These are phyloP conservation scores for Canavalia gladiata DNA, from an alignment of 306 rosid genomes.

Conservation along the genomic window DNA sequence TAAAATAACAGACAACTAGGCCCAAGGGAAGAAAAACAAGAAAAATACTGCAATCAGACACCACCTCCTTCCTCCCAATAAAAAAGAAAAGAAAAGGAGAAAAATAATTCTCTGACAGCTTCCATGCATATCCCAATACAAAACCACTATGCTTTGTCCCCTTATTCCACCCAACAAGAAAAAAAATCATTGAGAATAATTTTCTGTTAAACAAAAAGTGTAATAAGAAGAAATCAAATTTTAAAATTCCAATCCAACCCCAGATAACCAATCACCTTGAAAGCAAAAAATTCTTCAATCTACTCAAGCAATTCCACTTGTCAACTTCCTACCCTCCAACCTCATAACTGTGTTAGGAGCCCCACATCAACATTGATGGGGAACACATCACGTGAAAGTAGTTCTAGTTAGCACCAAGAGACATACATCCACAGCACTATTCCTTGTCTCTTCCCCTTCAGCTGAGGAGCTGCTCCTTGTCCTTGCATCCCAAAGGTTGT, in stretches of 20 bases:
- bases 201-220: slow-evolving; percentile 40
- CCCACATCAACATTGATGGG: slow-evolving; percentile 60
- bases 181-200: slow-evolving; percentile 40
- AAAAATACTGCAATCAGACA: slow-evolving; percentile 52
- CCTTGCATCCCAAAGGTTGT: slow-evolving; percentile 46
- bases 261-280: slow-evolving; percentile 42
- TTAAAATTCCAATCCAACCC: slow-evolving; percentile 54
- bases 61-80: slow-evolving; percentile 24
- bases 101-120: slow-evolving; percentile 48
- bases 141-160: slow-evolving; percentile 52
- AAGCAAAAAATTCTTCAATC: slow-evolving; percentile 37
- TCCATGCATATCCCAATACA: slow-evolving; percentile 54
- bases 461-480: slow-evolving; percentile 59
- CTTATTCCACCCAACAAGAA: slow-evolving; percentile 29
- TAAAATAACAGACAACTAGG: slow-evolving; percentile 47
- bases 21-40: slow-evolving; percentile 33
- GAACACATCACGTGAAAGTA: slow-evolving; percentile 75
- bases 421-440: slow-evolving; percentile 34
- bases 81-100: slow-evolving; percentile 28
- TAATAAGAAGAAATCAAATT: slow-evolving; percentile 28
- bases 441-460: slow-evolving; percentile 41
- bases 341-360: slow-evolving; percentile 47
- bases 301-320: slow-evolving; percentile 57
- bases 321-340: slow-evolving; percentile 48
- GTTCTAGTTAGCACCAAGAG: slow-evolving; percentile 47